phyloP scores from a whole-genome alignment of 257 asterid genomes.

The Nicotiana obtusifolia region DNA sequence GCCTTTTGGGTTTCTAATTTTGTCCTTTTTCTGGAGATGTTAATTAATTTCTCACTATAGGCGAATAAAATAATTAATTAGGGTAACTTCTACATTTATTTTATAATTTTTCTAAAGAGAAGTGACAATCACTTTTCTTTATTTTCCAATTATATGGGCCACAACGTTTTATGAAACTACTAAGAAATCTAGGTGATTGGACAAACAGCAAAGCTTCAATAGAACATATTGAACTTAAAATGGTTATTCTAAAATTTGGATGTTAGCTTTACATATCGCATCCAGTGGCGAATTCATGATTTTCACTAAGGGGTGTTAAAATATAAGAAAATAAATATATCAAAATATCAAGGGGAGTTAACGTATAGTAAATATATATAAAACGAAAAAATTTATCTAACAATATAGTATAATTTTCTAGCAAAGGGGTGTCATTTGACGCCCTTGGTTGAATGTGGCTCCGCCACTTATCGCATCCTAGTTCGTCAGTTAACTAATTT shows the following conservation, averaged over 20 bases:
- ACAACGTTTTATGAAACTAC: background rate
- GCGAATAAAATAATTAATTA: background rate
- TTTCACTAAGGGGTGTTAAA: too few relatives aligned
- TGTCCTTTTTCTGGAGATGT: background rate
- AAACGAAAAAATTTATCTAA: too few relatives aligned
- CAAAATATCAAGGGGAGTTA: too few relatives aligned
- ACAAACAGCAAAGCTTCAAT: background rate
- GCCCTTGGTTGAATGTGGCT: too few relatives aligned
- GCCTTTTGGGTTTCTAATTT: background rate
- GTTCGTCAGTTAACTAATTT: too few relatives aligned
- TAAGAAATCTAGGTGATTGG: background rate
- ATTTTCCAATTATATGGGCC: background rate
- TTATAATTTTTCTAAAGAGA: too few relatives aligned
- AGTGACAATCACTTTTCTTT: background rate
- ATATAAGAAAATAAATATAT: too few relatives aligned
- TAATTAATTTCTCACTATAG: background rate
- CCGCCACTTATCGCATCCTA: too few relatives aligned
- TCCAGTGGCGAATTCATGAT: background rate
- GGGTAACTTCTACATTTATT: background rate
- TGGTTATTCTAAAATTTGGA: background rate
- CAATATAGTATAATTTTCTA: too few relatives aligned
- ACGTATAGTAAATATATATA: too few relatives aligned
- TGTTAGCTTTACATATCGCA: too few relatives aligned
- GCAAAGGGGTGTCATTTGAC: too few relatives aligned
- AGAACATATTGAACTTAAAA: background rate